A percentile compares a stretch with the other conserved stretches of the same genome.
Evolutionary conservation across 176 grass and related monocot genomes (phyloP).

Genomic region (Phoenix roebelenii): DNA sequence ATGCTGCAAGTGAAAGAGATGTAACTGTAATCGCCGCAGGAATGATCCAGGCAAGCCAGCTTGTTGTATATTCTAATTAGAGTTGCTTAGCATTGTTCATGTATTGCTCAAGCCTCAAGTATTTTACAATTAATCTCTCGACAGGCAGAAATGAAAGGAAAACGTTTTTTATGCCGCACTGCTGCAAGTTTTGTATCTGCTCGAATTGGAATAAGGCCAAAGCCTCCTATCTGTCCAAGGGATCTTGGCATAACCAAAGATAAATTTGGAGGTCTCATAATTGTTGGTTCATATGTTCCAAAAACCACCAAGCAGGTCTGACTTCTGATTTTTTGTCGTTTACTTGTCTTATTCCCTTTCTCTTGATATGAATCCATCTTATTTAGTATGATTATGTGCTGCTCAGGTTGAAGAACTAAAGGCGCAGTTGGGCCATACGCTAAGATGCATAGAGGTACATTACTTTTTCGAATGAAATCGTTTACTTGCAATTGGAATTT

Average conservation of each 20-base stretch:
- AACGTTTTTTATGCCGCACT: constrained; percentile 74
- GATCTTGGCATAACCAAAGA: constrained; percentile 71
- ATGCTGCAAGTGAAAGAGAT: constrained; percentile 83
- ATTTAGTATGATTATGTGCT: constrained; percentile 5
- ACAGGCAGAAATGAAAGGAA: constrained; percentile 89
- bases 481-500: too few species aligned
- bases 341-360: background rate
- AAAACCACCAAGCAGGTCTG: constrained; percentile 97
- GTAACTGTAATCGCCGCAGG: constrained; percentile 85
- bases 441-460: constrained; percentile 74
- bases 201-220: constrained; percentile 80
- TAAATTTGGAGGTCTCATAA: constrained; percentile 80
- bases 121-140: constrained; percentile 13
- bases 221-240: constrained; percentile 52
- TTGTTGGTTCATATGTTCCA: constrained; percentile 96
- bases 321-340: constrained; percentile 3
- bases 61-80: background rate
- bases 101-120: background rate
- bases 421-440: constrained; percentile 41
- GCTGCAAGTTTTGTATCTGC: constrained; percentile 97
- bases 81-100: constrained; percentile 16
- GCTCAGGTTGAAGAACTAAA: constrained; percentile 69
- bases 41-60: constrained; percentile 71
- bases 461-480: constrained; percentile 9
- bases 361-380: constrained; percentile 1